A percentile compares a stretch with the other conserved stretches of the same genome.
phyloP scores from a whole-genome alignment of 176 grass and related monocot genomes.

The Carex kokanica region DNA sequence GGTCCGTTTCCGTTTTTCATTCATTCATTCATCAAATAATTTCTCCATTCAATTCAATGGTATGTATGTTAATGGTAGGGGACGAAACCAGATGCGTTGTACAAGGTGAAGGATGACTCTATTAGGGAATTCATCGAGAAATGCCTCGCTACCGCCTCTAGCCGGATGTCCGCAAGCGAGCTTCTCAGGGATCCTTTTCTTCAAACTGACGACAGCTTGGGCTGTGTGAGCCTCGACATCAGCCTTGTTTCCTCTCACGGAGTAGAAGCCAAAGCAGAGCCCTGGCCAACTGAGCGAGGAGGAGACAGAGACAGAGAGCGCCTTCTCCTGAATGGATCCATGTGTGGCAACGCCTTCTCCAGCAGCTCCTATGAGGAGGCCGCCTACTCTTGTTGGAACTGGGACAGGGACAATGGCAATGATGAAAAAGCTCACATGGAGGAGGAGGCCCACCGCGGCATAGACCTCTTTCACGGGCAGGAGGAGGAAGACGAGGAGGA shows the following conservation, averaged over 20 bases:
- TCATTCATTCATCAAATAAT: conserved; percentile 15
- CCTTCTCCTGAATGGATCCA: conserved; percentile 34
- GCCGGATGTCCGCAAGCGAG: conserved; percentile 60
- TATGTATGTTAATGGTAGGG: conserved; percentile 37
- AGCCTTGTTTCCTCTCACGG: neutral
- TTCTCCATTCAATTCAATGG: conserved; percentile 5
- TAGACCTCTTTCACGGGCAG: conserved; percentile 64
- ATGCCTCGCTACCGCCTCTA: conserved; percentile 54
- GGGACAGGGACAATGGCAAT: conserved; percentile 36
- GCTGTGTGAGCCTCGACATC: neutral
- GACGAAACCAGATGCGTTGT: conserved; percentile 75
- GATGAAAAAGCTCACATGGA: conserved; percentile 28
- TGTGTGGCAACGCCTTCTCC: conserved; percentile 38
- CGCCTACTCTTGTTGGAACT: conserved; percentile 34
- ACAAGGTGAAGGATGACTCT: conserved; percentile 62
- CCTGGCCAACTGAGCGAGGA: neutral
- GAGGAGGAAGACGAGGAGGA: conserved; percentile 71
- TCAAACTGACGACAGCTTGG: conserved; percentile 41
- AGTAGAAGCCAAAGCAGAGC: neutral
- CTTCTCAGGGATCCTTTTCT: conserved; percentile 79
- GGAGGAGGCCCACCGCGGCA: conserved; percentile 51
- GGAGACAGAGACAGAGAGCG: neutral
- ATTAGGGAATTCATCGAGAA: conserved; percentile 76
- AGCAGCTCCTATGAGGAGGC: conserved; percentile 44
- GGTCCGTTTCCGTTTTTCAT: neutral